These are phyloP conservation scores for Aureobasidium sp. DNA, from an alignment of 2,329 filamentous ascomycete species.

Conservation along the genomic window DNA sequence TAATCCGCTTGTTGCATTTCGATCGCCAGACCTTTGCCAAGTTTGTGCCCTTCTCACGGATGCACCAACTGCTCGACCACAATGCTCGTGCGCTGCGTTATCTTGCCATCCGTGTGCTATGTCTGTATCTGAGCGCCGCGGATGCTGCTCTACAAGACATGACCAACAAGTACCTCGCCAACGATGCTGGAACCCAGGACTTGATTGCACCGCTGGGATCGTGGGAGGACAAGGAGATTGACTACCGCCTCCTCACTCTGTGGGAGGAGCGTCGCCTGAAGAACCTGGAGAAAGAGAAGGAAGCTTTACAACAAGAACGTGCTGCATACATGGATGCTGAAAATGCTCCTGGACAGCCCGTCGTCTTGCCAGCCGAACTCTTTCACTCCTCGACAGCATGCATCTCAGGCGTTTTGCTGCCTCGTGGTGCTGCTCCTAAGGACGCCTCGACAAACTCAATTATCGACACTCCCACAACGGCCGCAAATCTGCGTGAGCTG, in stretches of 20 bases:
- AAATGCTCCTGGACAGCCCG: neutral
- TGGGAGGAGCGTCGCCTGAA: constrained; percentile 55
- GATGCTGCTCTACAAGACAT: constrained; percentile 71
- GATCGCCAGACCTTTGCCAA: constrained; percentile 60
- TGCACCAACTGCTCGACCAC: constrained; percentile 61
- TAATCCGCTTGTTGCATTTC: constrained; percentile 73
- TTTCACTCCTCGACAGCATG: constrained; percentile 43
- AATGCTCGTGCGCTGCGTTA: constrained; percentile 58
- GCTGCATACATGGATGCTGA: neutral
- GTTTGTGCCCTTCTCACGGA: constrained; percentile 55
- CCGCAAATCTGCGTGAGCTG: constrained; percentile 61
- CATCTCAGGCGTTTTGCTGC: constrained; percentile 60
- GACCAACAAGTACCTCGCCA: constrained; percentile 14
- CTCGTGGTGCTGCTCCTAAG: constrained; percentile 43
- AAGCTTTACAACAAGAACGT: neutral
- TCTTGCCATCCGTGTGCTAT: constrained; percentile 73
- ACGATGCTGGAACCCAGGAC: neutral
- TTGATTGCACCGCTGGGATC: constrained; percentile 44
- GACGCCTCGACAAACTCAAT: constrained; percentile 35
- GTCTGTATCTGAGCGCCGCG: constrained; percentile 67
- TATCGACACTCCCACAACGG: constrained; percentile 64
- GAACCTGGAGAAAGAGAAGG: constrained; percentile 16
- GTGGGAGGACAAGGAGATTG: constrained; percentile 68
- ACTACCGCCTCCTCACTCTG: constrained; percentile 65
- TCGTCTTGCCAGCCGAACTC: constrained; percentile 13